A percentile compares a stretch with the other conserved stretches of the same genome.
These are phyloP conservation scores for Albugo candida DNA, from an alignment of 352 stramenopile genomes.

Conservation along the genomic window DNA sequence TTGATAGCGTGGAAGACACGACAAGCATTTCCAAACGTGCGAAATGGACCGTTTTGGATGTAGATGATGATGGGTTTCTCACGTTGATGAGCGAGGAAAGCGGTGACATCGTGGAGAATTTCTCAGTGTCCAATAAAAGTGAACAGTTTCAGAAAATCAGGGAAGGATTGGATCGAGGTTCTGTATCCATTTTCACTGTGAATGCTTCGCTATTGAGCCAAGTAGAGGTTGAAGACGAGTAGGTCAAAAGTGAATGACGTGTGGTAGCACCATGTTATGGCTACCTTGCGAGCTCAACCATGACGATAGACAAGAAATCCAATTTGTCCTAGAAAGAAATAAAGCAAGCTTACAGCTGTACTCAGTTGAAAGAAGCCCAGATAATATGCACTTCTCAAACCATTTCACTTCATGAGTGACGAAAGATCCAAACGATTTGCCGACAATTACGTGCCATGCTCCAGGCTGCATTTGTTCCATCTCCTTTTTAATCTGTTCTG, in stretches of 20 bases:
- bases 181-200: too few relatives aligned
- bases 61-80: constrained; percentile 58
- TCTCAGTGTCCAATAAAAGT: constrained; percentile 50
- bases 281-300: constrained; percentile 16
- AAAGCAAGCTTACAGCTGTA: constrained; percentile 25
- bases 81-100: constrained; percentile 41
- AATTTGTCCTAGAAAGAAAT: constrained; percentile 68
- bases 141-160: constrained; percentile 51
- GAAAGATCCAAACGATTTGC: constrained; percentile 73
- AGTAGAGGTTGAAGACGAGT: constrained; percentile 1
- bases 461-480: constrained; percentile 44
- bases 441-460: constrained; percentile 68
- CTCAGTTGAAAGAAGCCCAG: background rate
- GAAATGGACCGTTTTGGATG: constrained; percentile 43
- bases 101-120: constrained; percentile 38
- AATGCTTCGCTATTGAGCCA: background rate
- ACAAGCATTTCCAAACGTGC: constrained; percentile 8
- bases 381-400: constrained; percentile 14
- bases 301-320: constrained; percentile 62
- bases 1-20: constrained; percentile 4
- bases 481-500: constrained; percentile 60
- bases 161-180: constrained; percentile 7
- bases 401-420: constrained; percentile 73
- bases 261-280: constrained; percentile 4
- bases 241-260: constrained; percentile 3